A percentile compares a stretch with the other conserved stretches of the same genome.
These are phyloP conservation scores for Bipolaris victoriae DNA, from an alignment of 2,329 filamentous ascomycete genomes.

Conservation along the genomic window DNA sequence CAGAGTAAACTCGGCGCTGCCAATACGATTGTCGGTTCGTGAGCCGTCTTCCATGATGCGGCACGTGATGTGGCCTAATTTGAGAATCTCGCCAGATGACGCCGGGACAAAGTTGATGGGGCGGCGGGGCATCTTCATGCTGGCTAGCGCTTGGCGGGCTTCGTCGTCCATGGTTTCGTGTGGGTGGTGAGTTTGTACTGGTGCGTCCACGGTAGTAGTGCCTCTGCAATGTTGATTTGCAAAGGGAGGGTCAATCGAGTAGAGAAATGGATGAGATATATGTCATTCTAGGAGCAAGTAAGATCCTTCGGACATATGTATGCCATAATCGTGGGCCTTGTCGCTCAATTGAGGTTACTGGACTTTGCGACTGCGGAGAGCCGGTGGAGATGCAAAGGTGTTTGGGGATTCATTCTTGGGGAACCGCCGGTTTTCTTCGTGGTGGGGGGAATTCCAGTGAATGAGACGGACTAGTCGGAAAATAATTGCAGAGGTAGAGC, in stretches of 20 bases:
- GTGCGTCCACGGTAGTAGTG: background rate
- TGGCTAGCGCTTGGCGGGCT: slow-evolving; percentile 40
- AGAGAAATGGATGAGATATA: background rate
- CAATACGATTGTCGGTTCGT: slow-evolving; percentile 57
- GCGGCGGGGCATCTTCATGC: slow-evolving; percentile 50
- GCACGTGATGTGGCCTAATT: slow-evolving; percentile 58
- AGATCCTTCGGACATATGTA: background rate
- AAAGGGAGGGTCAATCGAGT: background rate
- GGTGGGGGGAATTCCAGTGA: too few relatives aligned
- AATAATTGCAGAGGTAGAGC: background rate
- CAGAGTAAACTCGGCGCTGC: slow-evolving; percentile 57
- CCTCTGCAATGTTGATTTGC: too few relatives aligned
- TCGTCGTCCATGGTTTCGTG: slow-evolving; percentile 44
- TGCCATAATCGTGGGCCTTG: background rate
- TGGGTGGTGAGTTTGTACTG: background rate
- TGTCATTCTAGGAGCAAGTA: too few relatives aligned
- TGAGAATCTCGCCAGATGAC: slow-evolving; percentile 57
- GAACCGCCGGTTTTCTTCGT: background rate
- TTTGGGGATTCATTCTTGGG: background rate
- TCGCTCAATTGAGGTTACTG: background rate
- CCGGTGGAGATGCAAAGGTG: slow-evolving; percentile 18
- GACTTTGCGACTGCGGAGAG: slow-evolving; percentile 33
- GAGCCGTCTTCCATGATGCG: slow-evolving; percentile 60
- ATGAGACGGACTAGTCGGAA: too few relatives aligned
- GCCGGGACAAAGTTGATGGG: slow-evolving; percentile 58